These are phyloP conservation scores for Suaeda aralocaspica DNA, from an alignment of 148 eudicot species.

Conservation along the genomic window DNA sequence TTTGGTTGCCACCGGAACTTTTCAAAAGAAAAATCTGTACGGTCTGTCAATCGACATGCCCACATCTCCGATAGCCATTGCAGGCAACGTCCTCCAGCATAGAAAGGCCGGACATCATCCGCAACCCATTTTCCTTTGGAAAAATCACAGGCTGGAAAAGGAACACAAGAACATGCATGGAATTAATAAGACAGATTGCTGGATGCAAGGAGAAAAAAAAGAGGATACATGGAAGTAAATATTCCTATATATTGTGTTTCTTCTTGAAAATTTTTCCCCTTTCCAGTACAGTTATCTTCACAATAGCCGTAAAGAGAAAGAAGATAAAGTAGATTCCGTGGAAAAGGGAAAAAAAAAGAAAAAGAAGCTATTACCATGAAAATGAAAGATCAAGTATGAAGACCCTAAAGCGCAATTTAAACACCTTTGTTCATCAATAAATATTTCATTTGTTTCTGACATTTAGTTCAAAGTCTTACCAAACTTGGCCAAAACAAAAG, in stretches of 20 bases:
- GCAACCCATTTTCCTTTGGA: conserved; percentile 82
- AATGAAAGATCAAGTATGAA: background rate
- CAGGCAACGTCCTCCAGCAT: conserved; percentile 86
- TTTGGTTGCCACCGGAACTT: conserved; percentile 85
- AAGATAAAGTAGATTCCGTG: background rate
- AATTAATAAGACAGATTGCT: background rate
- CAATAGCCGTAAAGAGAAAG: background rate
- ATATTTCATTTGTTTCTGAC: background rate
- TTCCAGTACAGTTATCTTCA: background rate
- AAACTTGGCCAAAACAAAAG: background rate
- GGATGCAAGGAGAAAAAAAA: background rate
- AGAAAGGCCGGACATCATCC: conserved; percentile 68
- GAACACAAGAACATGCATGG: conserved; percentile 15
- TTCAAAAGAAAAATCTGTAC: conserved; percentile 78
- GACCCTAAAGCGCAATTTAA: background rate
- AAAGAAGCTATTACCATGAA: background rate
- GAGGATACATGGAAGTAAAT: background rate
- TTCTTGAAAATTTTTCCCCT: background rate
- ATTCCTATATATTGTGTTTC: background rate
- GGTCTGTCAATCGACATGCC: conserved; percentile 87
- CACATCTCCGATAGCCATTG: conserved; percentile 95
- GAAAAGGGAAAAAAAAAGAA: background rate
- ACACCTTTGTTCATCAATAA: background rate
- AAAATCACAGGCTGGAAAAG: conserved; percentile 63
- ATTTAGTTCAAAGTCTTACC: background rate